Conservation (phyloP, 2,329 filamentous ascomycete species). For the Trichoderma sp. region DNA sequence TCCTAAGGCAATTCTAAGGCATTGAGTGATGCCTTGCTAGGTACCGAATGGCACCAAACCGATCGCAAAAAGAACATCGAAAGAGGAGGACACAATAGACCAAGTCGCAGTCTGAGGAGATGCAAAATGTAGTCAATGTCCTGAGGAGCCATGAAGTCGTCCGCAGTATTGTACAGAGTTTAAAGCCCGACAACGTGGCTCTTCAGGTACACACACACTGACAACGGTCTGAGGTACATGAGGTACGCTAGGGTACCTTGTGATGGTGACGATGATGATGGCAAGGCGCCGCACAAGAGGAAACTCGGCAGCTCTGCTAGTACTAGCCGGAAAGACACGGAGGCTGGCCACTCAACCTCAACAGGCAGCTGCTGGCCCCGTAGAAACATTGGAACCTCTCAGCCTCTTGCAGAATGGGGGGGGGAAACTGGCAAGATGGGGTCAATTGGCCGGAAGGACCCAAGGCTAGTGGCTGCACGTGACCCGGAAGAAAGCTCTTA, state of each 20-base stretch:
- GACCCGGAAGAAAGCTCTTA: constrained; percentile 48
- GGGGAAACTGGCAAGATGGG: constrained; percentile 6
- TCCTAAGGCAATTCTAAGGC: background rate
- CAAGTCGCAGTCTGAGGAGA: too few species aligned
- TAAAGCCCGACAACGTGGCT: too few species aligned
- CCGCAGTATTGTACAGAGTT: too few species aligned
- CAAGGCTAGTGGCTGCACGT: constrained; percentile 39
- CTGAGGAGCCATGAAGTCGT: too few species aligned
- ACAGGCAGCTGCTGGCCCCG: background rate
- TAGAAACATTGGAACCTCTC: constrained; percentile 12
- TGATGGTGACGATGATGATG: too few species aligned
- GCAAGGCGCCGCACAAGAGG: background rate
- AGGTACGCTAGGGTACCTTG: too few species aligned
- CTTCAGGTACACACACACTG: too few species aligned
- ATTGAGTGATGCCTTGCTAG: background rate
- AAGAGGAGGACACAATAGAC: background rate
- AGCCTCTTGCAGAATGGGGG: constrained; percentile 1
- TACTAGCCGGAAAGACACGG: constrained; percentile 20
- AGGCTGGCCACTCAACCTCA: background rate
- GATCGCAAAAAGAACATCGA: background rate
- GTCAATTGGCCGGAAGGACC: constrained; percentile 8
- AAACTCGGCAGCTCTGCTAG: constrained; percentile 12
- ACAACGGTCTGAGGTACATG: too few species aligned
- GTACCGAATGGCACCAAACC: background rate
- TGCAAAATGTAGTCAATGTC: too few species aligned